phyloP scores from a whole-genome alignment of 257 asterid species.

The Gentiana dahurica region DNA sequence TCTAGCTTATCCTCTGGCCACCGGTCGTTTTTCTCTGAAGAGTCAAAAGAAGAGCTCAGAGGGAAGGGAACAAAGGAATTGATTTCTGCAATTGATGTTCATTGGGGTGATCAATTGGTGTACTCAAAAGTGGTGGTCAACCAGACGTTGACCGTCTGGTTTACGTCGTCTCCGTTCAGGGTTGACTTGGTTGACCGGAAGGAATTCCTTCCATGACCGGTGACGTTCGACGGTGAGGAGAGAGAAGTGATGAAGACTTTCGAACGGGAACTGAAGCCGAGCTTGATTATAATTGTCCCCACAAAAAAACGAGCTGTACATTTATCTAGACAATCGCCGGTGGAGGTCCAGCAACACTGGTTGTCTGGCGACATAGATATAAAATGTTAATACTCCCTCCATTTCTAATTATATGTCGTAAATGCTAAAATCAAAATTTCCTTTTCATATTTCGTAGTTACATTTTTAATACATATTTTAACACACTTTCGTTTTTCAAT shows the following conservation, averaged over 20 bases:
- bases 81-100: constrained; percentile 69
- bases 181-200: constrained; percentile 39
- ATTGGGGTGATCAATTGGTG: constrained; percentile 24
- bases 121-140: constrained; percentile 36
- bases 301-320: constrained; percentile 39
- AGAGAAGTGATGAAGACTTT: constrained; percentile 23
- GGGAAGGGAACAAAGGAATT: constrained; percentile 2
- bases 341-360: constrained; percentile 60
- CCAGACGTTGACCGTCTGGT: constrained; percentile 52
- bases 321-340: constrained; percentile 46
- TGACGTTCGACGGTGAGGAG: constrained; percentile 31
- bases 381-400: too few relatives aligned
- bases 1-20: constrained; percentile 45
- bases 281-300: constrained; percentile 71
- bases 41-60: not conserved
- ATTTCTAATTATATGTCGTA: too few relatives aligned
- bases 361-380: constrained; percentile 30
- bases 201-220: constrained; percentile 41
- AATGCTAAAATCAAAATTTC: too few relatives aligned
- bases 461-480: too few relatives aligned
- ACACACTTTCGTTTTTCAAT: too few relatives aligned
- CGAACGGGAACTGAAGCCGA: constrained; percentile 32
- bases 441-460: too few relatives aligned
- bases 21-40: constrained; percentile 42
- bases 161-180: constrained; percentile 43